Evolutionary conservation across 768 basidiomycete species (phyloP), one percentile per base, ranked within the genome.

Genomic region (Hortiboletus flavorubellus): DNA sequence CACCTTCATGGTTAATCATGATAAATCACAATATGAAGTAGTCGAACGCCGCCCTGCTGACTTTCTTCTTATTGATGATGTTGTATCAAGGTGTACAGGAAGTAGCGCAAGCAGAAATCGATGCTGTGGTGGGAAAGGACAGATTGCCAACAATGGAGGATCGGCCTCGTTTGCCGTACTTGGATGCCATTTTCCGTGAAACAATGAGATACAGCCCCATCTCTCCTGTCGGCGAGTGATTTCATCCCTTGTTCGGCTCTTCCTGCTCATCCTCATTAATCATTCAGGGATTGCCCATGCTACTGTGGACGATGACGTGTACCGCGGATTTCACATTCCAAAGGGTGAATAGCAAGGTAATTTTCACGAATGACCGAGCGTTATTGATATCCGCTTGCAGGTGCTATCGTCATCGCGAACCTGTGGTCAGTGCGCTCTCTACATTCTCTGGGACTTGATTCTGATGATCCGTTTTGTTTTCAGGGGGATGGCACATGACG

Each of bases 301-400:
- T 8, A 21, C 63, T 2, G 73, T 74, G 0, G 56, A 72, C 18
- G 75, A 78, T 30, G 77, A 78, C 40, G 49, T 71, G 8, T 79
- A 78, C 50, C 59, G 6, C 6, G 34, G 34, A 35, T 35, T 35
- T 14, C 34, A 35, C 34, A 35, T 35, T 35, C 34, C 34, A 35
- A 35, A 35, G 34, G 34, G 34, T 35, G 6, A 35, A 14, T 35
- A 35, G 14, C 15, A 26, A 6, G 3, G 0, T 3, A 12, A 4
- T 34, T 5, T 6, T 29, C 29, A 15, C 1, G 12, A 39, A 5
- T 7, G 26, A 29, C 26, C 8, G 16, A 29, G 8, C 5, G 8
- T 40, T 40, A 14, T 6, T 31, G 18, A 49, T 4, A 30, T 3
- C 12, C 8, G 14, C 4, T 33, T 44, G 6, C 23, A 56, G 55